These are phyloP conservation scores for Jaenimonas drosophilae DNA, from an alignment of 208 protist species.

Conservation along the genomic window DNA sequence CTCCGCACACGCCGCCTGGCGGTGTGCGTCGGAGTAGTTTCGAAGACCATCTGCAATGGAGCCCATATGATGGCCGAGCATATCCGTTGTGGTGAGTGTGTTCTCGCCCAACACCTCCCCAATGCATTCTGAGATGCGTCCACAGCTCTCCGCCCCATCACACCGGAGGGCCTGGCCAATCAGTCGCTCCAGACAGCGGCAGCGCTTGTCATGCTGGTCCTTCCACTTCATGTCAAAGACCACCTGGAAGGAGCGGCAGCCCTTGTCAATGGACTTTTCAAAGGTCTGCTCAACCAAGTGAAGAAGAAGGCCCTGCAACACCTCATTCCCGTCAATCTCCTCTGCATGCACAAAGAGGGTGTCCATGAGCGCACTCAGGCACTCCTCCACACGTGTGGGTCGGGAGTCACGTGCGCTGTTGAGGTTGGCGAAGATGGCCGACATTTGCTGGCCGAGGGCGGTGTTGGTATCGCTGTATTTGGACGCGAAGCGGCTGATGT, in stretches of 20 bases:
- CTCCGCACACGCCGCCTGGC: slow-evolving; percentile 46
- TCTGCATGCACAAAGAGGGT: slow-evolving; percentile 57
- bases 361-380: slow-evolving; percentile 57
- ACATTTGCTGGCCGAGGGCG: slow-evolving; percentile 57
- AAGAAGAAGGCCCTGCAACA: slow-evolving; percentile 49
- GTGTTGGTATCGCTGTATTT: slow-evolving; percentile 30
- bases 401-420: slow-evolving; percentile 40
- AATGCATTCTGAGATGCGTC: slow-evolving; percentile 23
- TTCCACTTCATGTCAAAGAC: slow-evolving; percentile 72
- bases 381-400: slow-evolving; percentile 51
- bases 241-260: slow-evolving; percentile 58
- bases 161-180: slow-evolving; percentile 39
- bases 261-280: slow-evolving; percentile 38
- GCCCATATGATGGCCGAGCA: slow-evolving; percentile 32
- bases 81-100: slow-evolving; percentile 53
- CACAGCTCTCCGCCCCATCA: slow-evolving; percentile 26
- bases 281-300: slow-evolving; percentile 54
- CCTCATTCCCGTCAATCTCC: slow-evolving; percentile 38
- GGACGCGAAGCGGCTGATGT: not conserved
- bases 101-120: slow-evolving; percentile 65
- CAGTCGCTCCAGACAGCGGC: slow-evolving; percentile 44
- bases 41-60: slow-evolving; percentile 15
- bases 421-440: slow-evolving; percentile 66
- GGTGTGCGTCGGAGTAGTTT: slow-evolving; percentile 7
- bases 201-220: slow-evolving; percentile 74